These are phyloP conservation scores for Clarkia xantiana DNA, from an alignment of 345 rosid genomes.

Conservation along the genomic window DNA sequence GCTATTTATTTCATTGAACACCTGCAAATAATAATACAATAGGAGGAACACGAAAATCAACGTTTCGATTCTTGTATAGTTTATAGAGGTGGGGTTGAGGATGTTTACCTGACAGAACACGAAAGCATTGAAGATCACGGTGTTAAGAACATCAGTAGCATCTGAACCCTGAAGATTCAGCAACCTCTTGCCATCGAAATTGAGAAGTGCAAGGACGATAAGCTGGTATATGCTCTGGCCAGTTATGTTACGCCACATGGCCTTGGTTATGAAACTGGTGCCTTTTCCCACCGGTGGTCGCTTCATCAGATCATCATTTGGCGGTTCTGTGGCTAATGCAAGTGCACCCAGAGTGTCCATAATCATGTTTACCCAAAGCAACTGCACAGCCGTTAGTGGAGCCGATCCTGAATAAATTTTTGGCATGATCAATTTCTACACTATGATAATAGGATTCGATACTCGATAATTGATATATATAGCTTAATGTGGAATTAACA, in stretches of 20 bases:
- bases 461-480: neutral
- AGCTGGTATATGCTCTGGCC: constrained; percentile 89
- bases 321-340: constrained; percentile 81
- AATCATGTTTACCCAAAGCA: constrained; percentile 87
- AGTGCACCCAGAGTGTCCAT: constrained; percentile 85
- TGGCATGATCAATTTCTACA: neutral
- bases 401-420: constrained; percentile 42
- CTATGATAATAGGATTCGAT: too few species aligned
- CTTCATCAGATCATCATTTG: constrained; percentile 60
- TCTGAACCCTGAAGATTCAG: constrained; percentile 49
- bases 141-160: constrained; percentile 45
- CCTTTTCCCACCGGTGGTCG: constrained; percentile 40
- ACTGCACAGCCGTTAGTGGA: constrained; percentile 77
- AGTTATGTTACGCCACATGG: constrained; percentile 89
- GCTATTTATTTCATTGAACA: constrained; percentile 69
- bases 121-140: constrained; percentile 75
- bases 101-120: constrained; percentile 78
- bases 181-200: constrained; percentile 42
- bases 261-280: constrained; percentile 59
- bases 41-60: neutral
- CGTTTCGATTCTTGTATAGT: too few species aligned
- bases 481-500: constrained; percentile 10
- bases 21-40: constrained; percentile 26
- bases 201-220: constrained; percentile 43
- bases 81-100: constrained; percentile 1